phyloP scores from a whole-genome alignment of 1,284 basidiomycete genomes.

The Cryptococcus floricola region DNA sequence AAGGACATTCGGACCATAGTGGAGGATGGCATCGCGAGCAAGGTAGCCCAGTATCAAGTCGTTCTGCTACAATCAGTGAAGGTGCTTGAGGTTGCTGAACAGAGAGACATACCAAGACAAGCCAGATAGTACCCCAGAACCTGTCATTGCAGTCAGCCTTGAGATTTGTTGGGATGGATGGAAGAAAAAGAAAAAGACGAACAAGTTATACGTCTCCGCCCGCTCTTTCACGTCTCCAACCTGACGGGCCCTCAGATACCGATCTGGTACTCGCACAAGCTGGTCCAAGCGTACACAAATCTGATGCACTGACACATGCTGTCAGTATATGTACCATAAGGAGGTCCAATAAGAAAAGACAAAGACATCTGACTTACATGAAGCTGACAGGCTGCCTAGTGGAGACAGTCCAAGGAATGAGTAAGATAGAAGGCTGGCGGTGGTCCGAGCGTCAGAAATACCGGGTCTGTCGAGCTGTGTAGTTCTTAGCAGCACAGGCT shows the following conservation, averaged over 20 bases:
- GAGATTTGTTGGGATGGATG: neutral
- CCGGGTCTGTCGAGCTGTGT: neutral
- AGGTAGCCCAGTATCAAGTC: slow-evolving; percentile 54
- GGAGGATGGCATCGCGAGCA: slow-evolving; percentile 14
- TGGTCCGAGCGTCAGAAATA: neutral
- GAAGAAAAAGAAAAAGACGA: slow-evolving; percentile 7
- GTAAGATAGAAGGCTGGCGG: neutral
- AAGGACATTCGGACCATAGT: slow-evolving; percentile 11
- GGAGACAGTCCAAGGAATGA: neutral
- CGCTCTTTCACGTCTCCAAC: slow-evolving; percentile 23
- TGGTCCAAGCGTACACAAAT: slow-evolving; percentile 21
- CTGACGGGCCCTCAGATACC: slow-evolving; percentile 16
- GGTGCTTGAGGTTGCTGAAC: neutral
- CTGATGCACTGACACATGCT: slow-evolving; percentile 19
- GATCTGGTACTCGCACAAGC: slow-evolving; percentile 6
- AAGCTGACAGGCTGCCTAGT: slow-evolving; percentile 2
- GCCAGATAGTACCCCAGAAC: slow-evolving; percentile 88
- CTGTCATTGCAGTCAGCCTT: slow-evolving; percentile 48
- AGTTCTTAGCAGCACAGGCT: neutral
- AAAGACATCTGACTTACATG: slow-evolving; percentile 2
- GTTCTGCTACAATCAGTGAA: slow-evolving; percentile 52
- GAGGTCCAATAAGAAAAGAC: neutral
- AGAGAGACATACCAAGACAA: slow-evolving; percentile 57
- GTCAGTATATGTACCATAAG: too few relatives aligned
- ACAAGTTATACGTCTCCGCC: slow-evolving; percentile 47